Evolutionary conservation across 441 rosid genomes (phyloP).

Genomic region (Gossypium gossypioides): DNA sequence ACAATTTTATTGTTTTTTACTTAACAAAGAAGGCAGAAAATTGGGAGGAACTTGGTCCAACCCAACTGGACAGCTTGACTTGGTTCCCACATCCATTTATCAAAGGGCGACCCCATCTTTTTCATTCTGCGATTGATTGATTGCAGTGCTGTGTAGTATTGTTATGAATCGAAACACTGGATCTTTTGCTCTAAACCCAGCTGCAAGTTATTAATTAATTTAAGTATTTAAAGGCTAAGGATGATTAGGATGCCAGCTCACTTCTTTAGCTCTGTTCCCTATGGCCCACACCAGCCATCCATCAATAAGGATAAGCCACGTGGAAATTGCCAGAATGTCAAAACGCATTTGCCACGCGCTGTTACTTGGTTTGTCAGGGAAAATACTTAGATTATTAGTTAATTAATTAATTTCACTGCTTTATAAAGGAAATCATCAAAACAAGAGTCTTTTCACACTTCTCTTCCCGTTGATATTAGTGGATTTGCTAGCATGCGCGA

Average conservation of each 20-base stretch:
- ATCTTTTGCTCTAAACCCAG: neutral
- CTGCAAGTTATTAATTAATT: neutral
- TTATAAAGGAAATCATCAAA: slow-evolving; percentile 2
- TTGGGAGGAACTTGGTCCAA: neutral
- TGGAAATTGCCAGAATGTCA: neutral
- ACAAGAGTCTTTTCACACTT: neutral
- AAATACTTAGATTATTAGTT: neutral
- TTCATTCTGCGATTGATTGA: neutral
- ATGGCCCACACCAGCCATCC: neutral
- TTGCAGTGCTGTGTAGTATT: neutral
- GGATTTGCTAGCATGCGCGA: slow-evolving; percentile 28
- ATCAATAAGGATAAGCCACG: neutral
- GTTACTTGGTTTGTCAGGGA: neutral
- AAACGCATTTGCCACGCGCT: neutral
- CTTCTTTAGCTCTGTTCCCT: neutral
- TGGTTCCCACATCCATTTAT: neutral
- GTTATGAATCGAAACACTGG: neutral
- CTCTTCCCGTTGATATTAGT: slow-evolving; percentile 1
- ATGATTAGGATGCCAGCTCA: slow-evolving; percentile 4
- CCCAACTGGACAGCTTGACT: neutral
- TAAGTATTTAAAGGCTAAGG: neutral
- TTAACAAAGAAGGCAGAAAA: neutral
- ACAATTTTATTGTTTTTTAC: neutral
- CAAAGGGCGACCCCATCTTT: neutral
- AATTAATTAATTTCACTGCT: neutral